Conservation (phyloP, 768 basidiomycete species). For the Daedaleopsis nitida region DNA sequence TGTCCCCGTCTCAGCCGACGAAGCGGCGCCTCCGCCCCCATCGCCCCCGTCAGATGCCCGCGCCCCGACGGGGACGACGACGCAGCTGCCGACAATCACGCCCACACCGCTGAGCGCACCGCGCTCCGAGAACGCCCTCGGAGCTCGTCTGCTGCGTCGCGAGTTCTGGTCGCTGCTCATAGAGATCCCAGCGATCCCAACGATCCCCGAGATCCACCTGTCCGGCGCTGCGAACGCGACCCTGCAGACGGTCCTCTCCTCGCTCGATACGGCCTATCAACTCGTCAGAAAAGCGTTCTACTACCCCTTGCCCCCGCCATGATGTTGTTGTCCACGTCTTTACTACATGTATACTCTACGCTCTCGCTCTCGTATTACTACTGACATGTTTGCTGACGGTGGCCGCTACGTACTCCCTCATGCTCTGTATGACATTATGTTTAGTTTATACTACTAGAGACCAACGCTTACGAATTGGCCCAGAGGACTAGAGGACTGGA, state of each 20-base stretch:
- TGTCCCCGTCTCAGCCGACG: not conserved
- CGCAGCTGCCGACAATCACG: slow-evolving; percentile 17
- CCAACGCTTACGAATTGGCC: not conserved
- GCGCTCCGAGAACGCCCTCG: not conserved
- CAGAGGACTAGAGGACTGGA: not conserved
- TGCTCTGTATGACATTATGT: slow-evolving; percentile 5
- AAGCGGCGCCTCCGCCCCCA: not conserved
- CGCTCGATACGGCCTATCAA: slow-evolving; percentile 47
- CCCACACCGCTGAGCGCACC: slow-evolving; percentile 13
- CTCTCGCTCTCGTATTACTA: slow-evolving; percentile 6
- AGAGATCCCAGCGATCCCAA: slow-evolving; percentile 15
- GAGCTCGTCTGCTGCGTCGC: slow-evolving; percentile 30
- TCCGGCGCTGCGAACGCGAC: slow-evolving; percentile 36
- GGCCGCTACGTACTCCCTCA: not conserved
- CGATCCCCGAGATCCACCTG: slow-evolving; percentile 29
- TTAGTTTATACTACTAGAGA: slow-evolving; percentile 1
- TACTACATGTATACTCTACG: not conserved
- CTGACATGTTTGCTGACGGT: not conserved
- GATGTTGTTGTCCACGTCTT: slow-evolving; percentile 5
- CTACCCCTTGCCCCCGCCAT: slow-evolving; percentile 58
- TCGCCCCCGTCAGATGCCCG: slow-evolving; percentile 1
- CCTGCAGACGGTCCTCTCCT: slow-evolving; percentile 37
- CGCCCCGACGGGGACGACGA: slow-evolving; percentile 16
- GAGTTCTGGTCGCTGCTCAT: slow-evolving; percentile 29
- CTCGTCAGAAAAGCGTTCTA: slow-evolving; percentile 53